Conservation (phyloP, 2,329 filamentous ascomycete species). For the Drechslera avenae region DNA sequence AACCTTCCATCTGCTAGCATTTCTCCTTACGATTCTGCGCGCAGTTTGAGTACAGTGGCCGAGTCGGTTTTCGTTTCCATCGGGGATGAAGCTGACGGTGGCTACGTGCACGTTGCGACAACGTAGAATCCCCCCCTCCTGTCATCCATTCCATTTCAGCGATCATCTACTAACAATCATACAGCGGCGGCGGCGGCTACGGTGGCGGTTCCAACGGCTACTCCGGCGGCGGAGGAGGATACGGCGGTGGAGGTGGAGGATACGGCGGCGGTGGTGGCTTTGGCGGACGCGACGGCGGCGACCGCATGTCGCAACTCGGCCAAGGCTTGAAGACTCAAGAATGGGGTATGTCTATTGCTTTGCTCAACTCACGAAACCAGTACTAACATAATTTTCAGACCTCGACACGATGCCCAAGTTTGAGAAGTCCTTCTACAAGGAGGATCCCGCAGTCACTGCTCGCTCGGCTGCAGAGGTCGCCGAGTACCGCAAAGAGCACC, state of each 20-base stretch:
- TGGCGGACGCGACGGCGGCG: slow-evolving; percentile 70
- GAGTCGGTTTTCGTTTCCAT: slow-evolving; percentile 27
- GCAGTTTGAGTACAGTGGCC: slow-evolving; percentile 34
- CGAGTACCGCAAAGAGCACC: slow-evolving; percentile 81
- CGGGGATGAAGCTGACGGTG: slow-evolving; percentile 25
- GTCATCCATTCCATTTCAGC: slow-evolving; percentile 10
- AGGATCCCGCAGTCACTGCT: slow-evolving; percentile 76
- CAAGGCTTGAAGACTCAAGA: slow-evolving; percentile 83
- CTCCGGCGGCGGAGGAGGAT: slow-evolving; percentile 48
- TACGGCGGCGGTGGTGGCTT: slow-evolving; percentile 29
- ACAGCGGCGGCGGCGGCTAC: slow-evolving; percentile 25
- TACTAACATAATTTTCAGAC: slow-evolving; percentile 62
- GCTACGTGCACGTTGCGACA: slow-evolving; percentile 35
- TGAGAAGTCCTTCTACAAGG: slow-evolving; percentile 99
- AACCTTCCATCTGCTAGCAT: slow-evolving; percentile 38
- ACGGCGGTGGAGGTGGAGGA: slow-evolving; percentile 61
- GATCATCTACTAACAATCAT: slow-evolving; percentile 36
- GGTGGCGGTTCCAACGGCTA: slow-evolving; percentile 64
- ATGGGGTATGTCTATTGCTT: slow-evolving; percentile 71
- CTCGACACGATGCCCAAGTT: slow-evolving; percentile 84
- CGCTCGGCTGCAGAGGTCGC: slow-evolving; percentile 82
- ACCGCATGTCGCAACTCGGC: slow-evolving; percentile 92
- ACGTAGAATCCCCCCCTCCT: slow-evolving; percentile 37
- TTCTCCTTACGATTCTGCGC: slow-evolving; percentile 37
- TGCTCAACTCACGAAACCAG: not conserved